phyloP scores from a whole-genome alignment of 2,329 filamentous ascomycete species.

The Aspergillus tanneri region DNA sequence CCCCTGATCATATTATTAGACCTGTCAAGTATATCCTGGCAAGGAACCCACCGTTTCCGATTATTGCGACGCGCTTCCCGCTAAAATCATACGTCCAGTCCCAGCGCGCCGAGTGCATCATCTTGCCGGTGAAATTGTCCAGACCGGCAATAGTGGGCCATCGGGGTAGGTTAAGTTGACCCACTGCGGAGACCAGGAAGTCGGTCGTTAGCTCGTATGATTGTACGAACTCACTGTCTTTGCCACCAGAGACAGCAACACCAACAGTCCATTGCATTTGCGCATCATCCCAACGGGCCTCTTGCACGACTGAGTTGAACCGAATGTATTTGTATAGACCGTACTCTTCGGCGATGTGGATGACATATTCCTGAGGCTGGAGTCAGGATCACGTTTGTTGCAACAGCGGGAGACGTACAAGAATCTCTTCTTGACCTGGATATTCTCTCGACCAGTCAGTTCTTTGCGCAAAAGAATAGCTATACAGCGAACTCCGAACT shows the following conservation, averaged over 20 bases:
- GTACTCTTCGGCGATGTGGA: conserved; percentile 54
- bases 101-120: conserved; percentile 60
- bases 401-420: conserved; percentile 36
- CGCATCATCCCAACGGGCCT: conserved; percentile 55
- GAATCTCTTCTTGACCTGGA: conserved; percentile 60
- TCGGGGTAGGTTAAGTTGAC: conserved; percentile 57
- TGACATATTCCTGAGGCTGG: conserved; percentile 48
- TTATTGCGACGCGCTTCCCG: conserved; percentile 57
- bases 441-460: conserved; percentile 59
- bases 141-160: conserved; percentile 52
- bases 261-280: conserved; percentile 53
- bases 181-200: conserved; percentile 59
- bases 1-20: conserved; percentile 38
- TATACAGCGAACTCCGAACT: conserved; percentile 58
- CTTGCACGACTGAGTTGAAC: conserved; percentile 56
- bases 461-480: conserved; percentile 62
- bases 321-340: conserved; percentile 57
- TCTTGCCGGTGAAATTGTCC: conserved; percentile 51
- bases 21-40: not conserved
- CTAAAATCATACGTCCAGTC: conserved; percentile 58
- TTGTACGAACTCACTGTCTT: conserved; percentile 55
- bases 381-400: not conserved
- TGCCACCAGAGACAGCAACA: conserved; percentile 51
- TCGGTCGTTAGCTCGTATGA: conserved; percentile 56
- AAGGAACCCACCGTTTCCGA: conserved; percentile 53